phyloP scores from a whole-genome alignment of 805 yeast genomes.

The Suhomyces pyralidae region DNA sequence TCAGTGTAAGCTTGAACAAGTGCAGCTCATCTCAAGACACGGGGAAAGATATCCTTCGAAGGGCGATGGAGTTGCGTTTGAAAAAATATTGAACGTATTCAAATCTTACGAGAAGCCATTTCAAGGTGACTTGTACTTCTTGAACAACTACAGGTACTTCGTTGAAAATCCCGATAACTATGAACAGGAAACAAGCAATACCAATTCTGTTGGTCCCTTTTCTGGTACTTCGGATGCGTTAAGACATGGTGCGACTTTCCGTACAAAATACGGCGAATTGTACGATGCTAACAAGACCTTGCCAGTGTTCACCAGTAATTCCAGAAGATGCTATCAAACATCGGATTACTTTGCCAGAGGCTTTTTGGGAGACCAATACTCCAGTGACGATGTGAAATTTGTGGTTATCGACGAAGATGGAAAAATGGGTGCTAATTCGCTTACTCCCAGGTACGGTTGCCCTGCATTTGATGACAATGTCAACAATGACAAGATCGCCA shows the following conservation, averaged over 20 bases:
- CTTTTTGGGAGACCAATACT: conserved; percentile 47
- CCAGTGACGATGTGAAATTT: conserved; percentile 26
- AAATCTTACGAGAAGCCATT: conserved; percentile 25
- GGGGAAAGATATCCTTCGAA: conserved; percentile 65
- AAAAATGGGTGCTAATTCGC: conserved; percentile 53
- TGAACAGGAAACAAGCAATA: conserved; percentile 51
- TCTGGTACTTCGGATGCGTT: conserved; percentile 51
- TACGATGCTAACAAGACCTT: conserved; percentile 32
- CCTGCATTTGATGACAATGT: conserved; percentile 10
- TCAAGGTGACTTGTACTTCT: conserved; percentile 52
- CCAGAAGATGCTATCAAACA: conserved; percentile 54
- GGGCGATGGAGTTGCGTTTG: conserved; percentile 24
- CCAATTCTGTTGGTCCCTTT: conserved; percentile 43
- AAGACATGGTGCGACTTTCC: conserved; percentile 47
- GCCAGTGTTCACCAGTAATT: conserved; percentile 55
- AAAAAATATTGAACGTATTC: conserved; percentile 25
- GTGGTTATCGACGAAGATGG: conserved; percentile 47
- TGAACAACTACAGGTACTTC: conserved; percentile 54
- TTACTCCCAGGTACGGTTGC: conserved; percentile 53
- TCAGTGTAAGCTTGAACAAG: conserved; percentile 58
- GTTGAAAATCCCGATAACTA: conserved; percentile 33
- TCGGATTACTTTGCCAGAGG: conserved; percentile 58
- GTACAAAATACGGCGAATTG: conserved; percentile 48
- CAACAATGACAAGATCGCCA: conserved; percentile 13
- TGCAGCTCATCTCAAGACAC: conserved; percentile 70